phyloP scores from a whole-genome alignment of 306 rosid species.

The Glycyrrhiza uralensis region DNA sequence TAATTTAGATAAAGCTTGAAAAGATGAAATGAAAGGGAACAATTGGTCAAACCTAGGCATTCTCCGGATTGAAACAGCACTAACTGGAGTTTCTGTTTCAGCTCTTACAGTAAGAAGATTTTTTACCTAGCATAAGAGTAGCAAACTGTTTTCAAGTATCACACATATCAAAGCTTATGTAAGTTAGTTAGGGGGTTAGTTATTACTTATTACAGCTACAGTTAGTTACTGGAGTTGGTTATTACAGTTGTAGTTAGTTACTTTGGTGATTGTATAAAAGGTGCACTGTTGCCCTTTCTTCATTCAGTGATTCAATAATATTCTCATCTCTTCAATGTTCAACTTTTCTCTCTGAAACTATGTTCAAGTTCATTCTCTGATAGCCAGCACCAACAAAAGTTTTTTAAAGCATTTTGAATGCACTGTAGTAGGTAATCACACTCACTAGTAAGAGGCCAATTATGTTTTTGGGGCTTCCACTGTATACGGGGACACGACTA shows the following conservation, averaged over 20 bases:
- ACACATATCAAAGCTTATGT: too few species aligned
- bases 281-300: too few species aligned
- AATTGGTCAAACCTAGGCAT: constrained; percentile 71
- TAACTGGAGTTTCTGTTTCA: constrained; percentile 89
- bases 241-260: too few species aligned
- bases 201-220: too few species aligned
- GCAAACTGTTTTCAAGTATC: constrained; percentile 4
- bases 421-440: not conserved
- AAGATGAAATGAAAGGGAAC: not conserved
- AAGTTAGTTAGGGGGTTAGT: too few species aligned
- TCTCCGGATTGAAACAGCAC: constrained; percentile 57
- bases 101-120: constrained; percentile 90
- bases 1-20: not conserved
- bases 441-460: constrained; percentile 90
- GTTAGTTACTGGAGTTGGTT: too few species aligned
- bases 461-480: constrained; percentile 80
- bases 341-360: too few species aligned
- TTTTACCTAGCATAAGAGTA: constrained; percentile 60
- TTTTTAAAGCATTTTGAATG: constrained; percentile 5
- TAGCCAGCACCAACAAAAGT: constrained; percentile 7
- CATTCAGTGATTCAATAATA: too few species aligned
- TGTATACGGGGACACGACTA: constrained; percentile 90
- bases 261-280: too few species aligned
- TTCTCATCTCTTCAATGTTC: too few species aligned
- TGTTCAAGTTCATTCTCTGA: too few species aligned